Base-by-base conservation (phyloP, 2,329 filamentous ascomycete genomes). In the Aspergillus sp. region DNA sequence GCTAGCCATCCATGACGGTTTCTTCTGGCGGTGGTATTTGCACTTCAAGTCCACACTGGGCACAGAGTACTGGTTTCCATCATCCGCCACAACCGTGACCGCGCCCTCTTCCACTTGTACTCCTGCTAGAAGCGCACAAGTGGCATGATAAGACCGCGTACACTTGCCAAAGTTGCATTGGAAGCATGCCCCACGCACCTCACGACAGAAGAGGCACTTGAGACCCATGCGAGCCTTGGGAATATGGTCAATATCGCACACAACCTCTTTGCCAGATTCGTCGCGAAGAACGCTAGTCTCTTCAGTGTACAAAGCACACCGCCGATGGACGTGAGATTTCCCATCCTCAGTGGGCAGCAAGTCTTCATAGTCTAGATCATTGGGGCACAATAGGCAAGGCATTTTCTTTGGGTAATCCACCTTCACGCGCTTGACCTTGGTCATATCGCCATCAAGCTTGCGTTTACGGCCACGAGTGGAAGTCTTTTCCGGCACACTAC, bases 111-210 rank as follows among this genome's bases (percentile, higher is more conserved):
- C 93, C 49, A 97, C 87, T 70, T 96, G 90, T 2, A 97, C 92
- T 56, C 95, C 95, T 37, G 93, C 93, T 21, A 93, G 88, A 7
- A 92, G 89, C 3, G 95, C 95, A 72, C 95, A 99, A 1, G 93
- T 98, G 15, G 93, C 90, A 72, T 99, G 95, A 75, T 97, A 99
- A 8, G 93, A 89, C 62, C 95, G 84, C 4, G 91, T 89, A 68
- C 95, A 99, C 73, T 96, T 98, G 79, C 93, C 93, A 66, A 91
- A 89, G 1, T 91, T 96, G 75, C 95, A 99, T 74, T 98, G 93
- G 77, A 99, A 96, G 76, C 93, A 97, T 15, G 91, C 91, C n/a
- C 95, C 95, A 57, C 90, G 90, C 74, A 95, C 96, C 33, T 92
- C 96, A 35, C 93, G 90, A 71, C 95, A 99, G 77, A 91, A 96